phyloP scores from a whole-genome alignment of 805 yeast genomes.

The Komagataella ulmi region DNA sequence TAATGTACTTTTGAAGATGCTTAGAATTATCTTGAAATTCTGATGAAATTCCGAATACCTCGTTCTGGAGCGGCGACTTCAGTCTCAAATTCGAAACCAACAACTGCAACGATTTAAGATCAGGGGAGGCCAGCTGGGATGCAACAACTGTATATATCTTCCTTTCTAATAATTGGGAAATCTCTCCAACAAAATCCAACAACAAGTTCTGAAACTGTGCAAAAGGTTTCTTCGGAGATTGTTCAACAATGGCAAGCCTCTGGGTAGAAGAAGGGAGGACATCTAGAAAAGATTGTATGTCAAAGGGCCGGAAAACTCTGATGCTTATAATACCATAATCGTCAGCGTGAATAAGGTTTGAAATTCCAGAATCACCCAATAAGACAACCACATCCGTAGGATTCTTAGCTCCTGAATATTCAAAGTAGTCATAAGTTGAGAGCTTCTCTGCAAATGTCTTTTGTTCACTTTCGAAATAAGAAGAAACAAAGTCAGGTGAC shows the following conservation, averaged over 20 bases:
- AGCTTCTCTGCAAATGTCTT: neutral
- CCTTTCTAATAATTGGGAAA: constrained; percentile 29
- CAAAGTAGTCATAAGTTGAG: constrained; percentile 22
- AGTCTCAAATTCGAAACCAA: constrained; percentile 39
- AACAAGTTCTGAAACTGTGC: constrained; percentile 29
- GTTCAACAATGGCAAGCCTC: constrained; percentile 35
- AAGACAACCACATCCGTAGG: constrained; percentile 43
- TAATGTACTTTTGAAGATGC: constrained; percentile 19
- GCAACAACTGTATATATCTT: constrained; percentile 43
- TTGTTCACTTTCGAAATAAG: neutral
- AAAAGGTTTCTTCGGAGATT: constrained; percentile 26
- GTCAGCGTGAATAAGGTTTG: constrained; percentile 15
- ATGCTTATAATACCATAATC: constrained; percentile 37
- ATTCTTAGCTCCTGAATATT: constrained; percentile 23
- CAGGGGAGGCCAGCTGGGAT: constrained; percentile 33
- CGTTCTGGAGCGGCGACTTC: constrained; percentile 45
- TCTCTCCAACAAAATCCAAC: constrained; percentile 60
- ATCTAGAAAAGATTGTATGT: constrained; percentile 32
- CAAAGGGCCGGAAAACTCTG: constrained; percentile 65
- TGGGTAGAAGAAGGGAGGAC: constrained; percentile 40
- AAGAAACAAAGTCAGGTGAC: neutral
- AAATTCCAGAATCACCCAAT: constrained; percentile 46
- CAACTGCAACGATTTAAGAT: constrained; percentile 27
- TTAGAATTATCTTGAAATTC: constrained; percentile 13
- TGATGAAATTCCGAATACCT: constrained; percentile 37